These are phyloP conservation scores for Eucalyptus viminalis DNA, from an alignment of 345 rosid species.

Conservation along the genomic window DNA sequence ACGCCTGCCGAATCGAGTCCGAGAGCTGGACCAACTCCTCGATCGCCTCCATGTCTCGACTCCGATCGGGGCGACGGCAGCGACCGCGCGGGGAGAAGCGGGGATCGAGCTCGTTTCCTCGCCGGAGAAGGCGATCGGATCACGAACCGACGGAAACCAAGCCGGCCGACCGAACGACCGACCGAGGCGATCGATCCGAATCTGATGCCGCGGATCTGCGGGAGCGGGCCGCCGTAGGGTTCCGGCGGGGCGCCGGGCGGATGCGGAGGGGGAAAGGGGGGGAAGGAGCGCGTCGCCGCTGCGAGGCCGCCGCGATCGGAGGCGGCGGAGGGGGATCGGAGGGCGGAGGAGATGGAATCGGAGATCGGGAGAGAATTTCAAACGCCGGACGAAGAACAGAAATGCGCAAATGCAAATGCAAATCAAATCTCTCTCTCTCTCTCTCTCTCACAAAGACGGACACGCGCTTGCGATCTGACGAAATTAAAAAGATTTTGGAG, in stretches of 20 bases:
- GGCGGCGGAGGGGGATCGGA: background rate
- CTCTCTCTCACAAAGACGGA: background rate
- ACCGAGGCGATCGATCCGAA: background rate
- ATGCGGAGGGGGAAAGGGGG: fast-evolving
- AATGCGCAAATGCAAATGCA: background rate
- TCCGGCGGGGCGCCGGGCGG: background rate
- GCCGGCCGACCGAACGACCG: background rate
- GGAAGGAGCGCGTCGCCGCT: too few species aligned
- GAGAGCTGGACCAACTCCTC: conserved; percentile 72
- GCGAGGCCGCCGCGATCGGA: background rate
- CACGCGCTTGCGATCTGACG: background rate
- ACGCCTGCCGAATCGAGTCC: conserved; percentile 78
- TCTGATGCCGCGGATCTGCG: background rate
- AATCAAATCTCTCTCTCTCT: background rate
- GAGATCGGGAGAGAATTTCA: background rate
- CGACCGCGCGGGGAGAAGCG: background rate
- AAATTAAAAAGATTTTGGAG: background rate
- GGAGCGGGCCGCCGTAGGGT: background rate
- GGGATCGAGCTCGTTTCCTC: background rate
- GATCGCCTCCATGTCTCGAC: conserved; percentile 67
- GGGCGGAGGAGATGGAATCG: background rate
- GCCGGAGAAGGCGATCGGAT: background rate
- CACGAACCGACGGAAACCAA: background rate
- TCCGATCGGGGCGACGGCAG: background rate
- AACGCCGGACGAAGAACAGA: background rate